Evolutionary conservation across 371 early-diverging fungal species (phyloP).

Genomic region (Lichtheimia ornata): DNA sequence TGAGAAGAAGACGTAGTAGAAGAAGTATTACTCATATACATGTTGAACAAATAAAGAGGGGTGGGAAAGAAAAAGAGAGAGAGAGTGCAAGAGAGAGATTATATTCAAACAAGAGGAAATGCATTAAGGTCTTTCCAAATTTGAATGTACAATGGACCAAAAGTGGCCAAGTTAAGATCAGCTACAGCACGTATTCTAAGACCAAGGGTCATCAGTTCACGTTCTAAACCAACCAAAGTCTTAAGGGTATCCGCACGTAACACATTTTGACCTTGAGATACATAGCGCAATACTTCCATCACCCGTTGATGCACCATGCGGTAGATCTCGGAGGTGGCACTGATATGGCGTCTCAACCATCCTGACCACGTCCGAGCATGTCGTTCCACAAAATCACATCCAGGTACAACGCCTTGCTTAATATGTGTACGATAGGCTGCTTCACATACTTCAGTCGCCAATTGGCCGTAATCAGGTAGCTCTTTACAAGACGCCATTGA

Average conservation of each 20-base stretch:
- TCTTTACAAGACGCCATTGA: neutral
- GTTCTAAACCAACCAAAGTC: slow-evolving; percentile 21
- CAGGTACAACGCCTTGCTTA: neutral
- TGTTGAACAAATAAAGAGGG: no score
- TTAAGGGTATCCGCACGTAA: neutral
- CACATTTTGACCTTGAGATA: slow-evolving; percentile 6
- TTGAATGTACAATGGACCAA: slow-evolving; percentile 24
- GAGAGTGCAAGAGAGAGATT: no score
- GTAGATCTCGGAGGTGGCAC: slow-evolving; percentile 28
- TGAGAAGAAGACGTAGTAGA: neutral
- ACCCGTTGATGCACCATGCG: slow-evolving; percentile 34
- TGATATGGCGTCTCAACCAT: slow-evolving; percentile 32
- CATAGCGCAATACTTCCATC: slow-evolving; percentile 3
- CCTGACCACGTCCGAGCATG: slow-evolving; percentile 28
- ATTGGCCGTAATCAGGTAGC: neutral
- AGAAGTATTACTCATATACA: no score
- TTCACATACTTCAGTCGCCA: slow-evolving; percentile 2
- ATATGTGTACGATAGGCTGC: slow-evolving; percentile 5
- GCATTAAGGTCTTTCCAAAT: slow-evolving; percentile 7
- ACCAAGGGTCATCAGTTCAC: slow-evolving; percentile 27
- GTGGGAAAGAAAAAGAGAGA: no score
- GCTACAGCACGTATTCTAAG: slow-evolving; percentile 25
- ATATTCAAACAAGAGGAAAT: neutral
- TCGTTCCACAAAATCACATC: neutral
- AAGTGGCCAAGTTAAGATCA: slow-evolving; percentile 33